phyloP scores from a whole-genome alignment of 768 basidiomycete species.

The Lactifluus rugatus region DNA sequence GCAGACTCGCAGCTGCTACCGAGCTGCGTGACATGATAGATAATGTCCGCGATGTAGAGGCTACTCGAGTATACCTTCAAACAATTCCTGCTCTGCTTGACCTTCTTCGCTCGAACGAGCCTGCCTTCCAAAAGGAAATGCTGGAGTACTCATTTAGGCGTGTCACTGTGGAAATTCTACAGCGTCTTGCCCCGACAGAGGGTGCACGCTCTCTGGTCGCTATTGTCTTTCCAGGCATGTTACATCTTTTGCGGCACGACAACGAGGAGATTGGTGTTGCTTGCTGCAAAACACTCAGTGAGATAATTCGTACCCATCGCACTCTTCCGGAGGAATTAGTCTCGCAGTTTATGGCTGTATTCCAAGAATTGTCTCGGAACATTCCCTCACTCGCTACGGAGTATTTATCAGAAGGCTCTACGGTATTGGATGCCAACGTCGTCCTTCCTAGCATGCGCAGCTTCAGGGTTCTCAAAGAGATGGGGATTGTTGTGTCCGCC shows the following conservation, averaged over 20 bases:
- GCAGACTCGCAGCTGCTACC: conserved; percentile 57
- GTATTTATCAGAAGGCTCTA: conserved; percentile 60
- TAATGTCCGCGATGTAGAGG: conserved; percentile 65
- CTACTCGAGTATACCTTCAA: conserved; percentile 55
- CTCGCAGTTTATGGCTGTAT: conserved; percentile 68
- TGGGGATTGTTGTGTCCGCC: conserved; percentile 84
- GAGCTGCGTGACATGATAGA: conserved; percentile 80
- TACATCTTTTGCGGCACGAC: conserved; percentile 76
- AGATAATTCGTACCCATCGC: conserved; percentile 74
- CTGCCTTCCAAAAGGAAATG: conserved; percentile 55
- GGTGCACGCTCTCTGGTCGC: conserved; percentile 58
- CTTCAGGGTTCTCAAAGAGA: conserved; percentile 91
- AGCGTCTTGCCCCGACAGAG: conserved; percentile 78
- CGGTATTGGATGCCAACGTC: conserved; percentile 41
- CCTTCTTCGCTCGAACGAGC: conserved; percentile 58
- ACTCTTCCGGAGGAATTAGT: conserved; percentile 62
- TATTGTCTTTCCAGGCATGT: conserved; percentile 67
- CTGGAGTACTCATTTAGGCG: conserved; percentile 77
- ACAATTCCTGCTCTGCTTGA: conserved; percentile 68
- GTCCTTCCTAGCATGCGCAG: conserved; percentile 69
- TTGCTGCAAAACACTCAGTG: conserved; percentile 86
- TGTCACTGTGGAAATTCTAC: conserved; percentile 78
- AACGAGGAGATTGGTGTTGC: conserved; percentile 93
- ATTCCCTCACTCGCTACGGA: conserved; percentile 64
- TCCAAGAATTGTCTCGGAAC: conserved; percentile 69